Evolutionary conservation across 2,329 filamentous ascomycete genomes (phyloP).

Genomic region (Ramularia collo-cygni): DNA sequence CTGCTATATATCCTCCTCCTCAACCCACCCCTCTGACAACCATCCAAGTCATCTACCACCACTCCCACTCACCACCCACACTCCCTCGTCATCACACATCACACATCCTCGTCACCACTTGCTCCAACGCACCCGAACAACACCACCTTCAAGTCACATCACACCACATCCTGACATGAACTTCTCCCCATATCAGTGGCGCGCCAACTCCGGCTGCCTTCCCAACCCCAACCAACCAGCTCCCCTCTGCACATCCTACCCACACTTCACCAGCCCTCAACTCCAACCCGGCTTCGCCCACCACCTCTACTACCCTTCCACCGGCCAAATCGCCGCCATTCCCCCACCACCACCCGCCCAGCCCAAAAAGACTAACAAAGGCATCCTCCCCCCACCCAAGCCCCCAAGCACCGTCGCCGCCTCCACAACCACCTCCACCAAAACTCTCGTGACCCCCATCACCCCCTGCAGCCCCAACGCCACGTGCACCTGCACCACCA

Average conservation of each 20-base stretch:
- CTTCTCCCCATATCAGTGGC: constrained; percentile 23
- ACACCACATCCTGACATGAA: constrained; percentile 12
- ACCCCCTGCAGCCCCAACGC: neutral
- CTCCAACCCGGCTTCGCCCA: constrained; percentile 1
- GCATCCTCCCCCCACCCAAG: neutral
- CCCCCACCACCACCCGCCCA: neutral
- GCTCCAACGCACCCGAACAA: too few species aligned
- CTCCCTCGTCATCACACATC: too few species aligned
- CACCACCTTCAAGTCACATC: too few species aligned
- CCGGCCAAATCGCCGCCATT: neutral
- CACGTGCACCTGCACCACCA: neutral
- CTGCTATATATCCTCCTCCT: too few species aligned
- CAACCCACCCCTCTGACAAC: too few species aligned
- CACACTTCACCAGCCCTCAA: neutral
- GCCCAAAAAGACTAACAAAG: too few species aligned
- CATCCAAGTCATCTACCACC: too few species aligned
- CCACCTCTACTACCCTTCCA: constrained; percentile 1
- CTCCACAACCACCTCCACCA: neutral
- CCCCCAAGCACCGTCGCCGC: neutral
- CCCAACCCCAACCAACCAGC: constrained; percentile 5
- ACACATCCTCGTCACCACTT: too few species aligned
- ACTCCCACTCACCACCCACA: too few species aligned
- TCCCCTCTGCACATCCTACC: neutral
- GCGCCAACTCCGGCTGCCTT: constrained; percentile 18
- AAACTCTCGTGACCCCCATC: constrained; percentile 5